phyloP scores from a whole-genome alignment of 768 basidiomycete species.

The Thelephora aurantiotincta region DNA sequence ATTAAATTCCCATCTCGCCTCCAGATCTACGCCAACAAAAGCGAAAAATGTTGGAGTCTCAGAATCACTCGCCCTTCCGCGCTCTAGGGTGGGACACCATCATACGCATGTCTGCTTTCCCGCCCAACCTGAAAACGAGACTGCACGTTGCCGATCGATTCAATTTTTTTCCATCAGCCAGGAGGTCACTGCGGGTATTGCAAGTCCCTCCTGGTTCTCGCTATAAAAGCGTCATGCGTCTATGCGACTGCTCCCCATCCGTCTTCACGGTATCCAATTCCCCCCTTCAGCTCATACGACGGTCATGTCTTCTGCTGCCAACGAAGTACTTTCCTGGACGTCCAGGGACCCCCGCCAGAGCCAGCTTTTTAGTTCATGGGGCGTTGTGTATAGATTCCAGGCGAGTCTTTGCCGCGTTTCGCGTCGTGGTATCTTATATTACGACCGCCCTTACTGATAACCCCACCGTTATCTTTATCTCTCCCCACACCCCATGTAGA shows the following conservation, averaged over 20 bases:
- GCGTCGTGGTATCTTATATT: background rate
- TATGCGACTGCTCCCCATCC: constrained; percentile 9
- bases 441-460: constrained; percentile 2
- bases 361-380: constrained; percentile 69
- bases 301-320: constrained; percentile 28
- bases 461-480: constrained; percentile 8
- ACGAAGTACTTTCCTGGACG: constrained; percentile 74
- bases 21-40: too few relatives aligned
- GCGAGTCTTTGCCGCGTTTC: constrained; percentile 24
- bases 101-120: too few relatives aligned
- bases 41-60: too few relatives aligned
- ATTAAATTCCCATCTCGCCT: too few relatives aligned
- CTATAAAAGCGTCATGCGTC: constrained; percentile 33
- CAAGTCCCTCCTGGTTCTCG: constrained; percentile 17
- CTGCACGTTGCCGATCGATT: background rate
- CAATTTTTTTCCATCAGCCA: background rate
- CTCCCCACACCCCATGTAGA: constrained; percentile 31
- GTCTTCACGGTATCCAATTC: constrained; percentile 13
- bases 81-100: too few relatives aligned
- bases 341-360: constrained; percentile 79
- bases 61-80: too few relatives aligned
- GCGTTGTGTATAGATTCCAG: constrained; percentile 70
- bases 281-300: constrained; percentile 15
- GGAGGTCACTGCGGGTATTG: constrained; percentile 2
- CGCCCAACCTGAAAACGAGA: too few relatives aligned